Conservation (phyloP, 345 rosid genomes). For the Gynandropsis gynandra region DNA sequence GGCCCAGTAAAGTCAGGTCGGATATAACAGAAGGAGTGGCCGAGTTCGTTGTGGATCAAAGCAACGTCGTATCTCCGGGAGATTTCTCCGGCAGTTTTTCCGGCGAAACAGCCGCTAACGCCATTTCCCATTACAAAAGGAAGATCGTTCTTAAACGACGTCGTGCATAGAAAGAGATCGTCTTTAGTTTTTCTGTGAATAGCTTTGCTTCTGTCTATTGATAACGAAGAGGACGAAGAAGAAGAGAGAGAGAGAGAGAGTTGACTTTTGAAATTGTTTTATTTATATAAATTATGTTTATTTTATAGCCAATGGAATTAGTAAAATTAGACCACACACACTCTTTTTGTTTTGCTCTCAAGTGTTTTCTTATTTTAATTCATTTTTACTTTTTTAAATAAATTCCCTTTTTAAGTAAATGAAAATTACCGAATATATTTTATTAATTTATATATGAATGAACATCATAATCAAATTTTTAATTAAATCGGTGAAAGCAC, state of each 20-base stretch:
- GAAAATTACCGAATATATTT: too few species aligned
- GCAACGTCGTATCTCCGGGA: conserved; percentile 52
- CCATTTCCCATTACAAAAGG: conserved; percentile 58
- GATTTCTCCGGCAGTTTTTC: conserved; percentile 43
- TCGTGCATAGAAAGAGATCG: conserved; percentile 7
- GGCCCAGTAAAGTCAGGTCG: conserved; percentile 46
- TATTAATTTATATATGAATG: too few species aligned
- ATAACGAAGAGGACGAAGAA: conserved; percentile 17
- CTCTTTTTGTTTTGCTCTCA: conserved; percentile 15
- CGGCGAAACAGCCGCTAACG: conserved; percentile 48
- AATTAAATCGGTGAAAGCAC: too few species aligned
- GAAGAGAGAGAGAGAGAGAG: conserved; percentile 23
- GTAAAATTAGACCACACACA: conserved; percentile 18
- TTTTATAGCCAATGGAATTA: conserved; percentile 32
- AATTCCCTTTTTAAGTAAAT: too few species aligned
- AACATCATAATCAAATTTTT: too few species aligned
- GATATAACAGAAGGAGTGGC: conserved; percentile 85
- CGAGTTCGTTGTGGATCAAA: conserved; percentile 48
- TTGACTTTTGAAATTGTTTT: conserved; percentile 34
- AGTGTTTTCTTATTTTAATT: conserved; percentile 6
- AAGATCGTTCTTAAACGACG: background rate
- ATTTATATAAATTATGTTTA: conserved; percentile 17
- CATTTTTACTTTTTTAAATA: too few species aligned
- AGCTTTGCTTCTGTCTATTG: conserved; percentile 19
- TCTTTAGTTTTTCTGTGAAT: conserved; percentile 1